Evolutionary conservation across 441 rosid genomes (phyloP).

Genomic region (Biscutella laevigata): DNA sequence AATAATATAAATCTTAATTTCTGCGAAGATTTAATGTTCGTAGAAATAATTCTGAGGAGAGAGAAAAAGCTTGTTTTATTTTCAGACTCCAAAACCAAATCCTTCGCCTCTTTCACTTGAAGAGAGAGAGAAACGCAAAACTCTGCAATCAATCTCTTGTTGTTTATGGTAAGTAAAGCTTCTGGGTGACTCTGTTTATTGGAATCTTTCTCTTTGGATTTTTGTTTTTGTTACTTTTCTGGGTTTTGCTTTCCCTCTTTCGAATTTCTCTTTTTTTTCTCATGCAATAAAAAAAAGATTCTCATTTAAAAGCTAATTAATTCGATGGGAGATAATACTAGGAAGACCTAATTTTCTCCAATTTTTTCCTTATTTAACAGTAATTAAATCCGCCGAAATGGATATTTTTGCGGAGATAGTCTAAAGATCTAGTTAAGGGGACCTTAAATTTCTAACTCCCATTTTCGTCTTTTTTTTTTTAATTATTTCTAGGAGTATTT

Average conservation of each 20-base stretch:
- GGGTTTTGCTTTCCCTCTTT: background rate
- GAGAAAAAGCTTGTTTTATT: slow-evolving; percentile 20
- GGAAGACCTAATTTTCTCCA: slow-evolving; percentile 17
- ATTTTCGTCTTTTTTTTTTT: background rate
- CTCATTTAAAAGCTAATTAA: slow-evolving; percentile 27
- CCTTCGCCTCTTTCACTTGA: slow-evolving; percentile 20
- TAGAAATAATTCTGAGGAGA: slow-evolving; percentile 23
- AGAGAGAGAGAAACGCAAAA: slow-evolving; percentile 28
- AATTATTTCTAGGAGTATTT: background rate
- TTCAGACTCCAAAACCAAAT: slow-evolving; percentile 19
- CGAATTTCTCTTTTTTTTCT: slow-evolving; percentile 22
- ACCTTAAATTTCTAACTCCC: background rate
- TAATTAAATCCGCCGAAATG: slow-evolving; percentile 20
- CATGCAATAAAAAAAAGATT: slow-evolving; percentile 33
- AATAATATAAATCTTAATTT: too few species aligned
- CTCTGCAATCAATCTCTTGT: slow-evolving; percentile 35
- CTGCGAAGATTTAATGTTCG: slow-evolving; percentile 37
- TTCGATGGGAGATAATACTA: slow-evolving; percentile 28
- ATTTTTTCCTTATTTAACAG: background rate
- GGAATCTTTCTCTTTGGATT: slow-evolving; percentile 30
- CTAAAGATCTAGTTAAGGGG: slow-evolving; percentile 36
- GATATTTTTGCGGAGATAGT: slow-evolving; percentile 10
- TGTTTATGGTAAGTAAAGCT: slow-evolving; percentile 36
- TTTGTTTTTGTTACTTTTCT: slow-evolving; percentile 14
- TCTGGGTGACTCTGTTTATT: slow-evolving; percentile 25